Percentiles rank a stretch among this genome's conserved stretches.
Evolutionary conservation across 2,329 filamentous ascomycete genomes (phyloP).

Genomic region (Didymella exigua): DNA sequence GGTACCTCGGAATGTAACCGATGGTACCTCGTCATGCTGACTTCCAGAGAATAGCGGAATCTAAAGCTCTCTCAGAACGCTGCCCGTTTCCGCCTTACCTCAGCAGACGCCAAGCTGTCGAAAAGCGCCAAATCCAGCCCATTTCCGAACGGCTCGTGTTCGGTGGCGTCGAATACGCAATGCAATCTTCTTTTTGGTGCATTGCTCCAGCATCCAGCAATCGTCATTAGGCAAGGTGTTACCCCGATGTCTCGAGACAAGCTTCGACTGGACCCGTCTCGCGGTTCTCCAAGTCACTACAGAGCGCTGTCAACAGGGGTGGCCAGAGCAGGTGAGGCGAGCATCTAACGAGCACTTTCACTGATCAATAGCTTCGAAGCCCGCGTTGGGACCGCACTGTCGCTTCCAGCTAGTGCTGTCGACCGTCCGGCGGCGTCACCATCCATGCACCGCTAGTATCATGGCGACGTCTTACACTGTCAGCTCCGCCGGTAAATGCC

Average conservation of each 20-base stretch:
- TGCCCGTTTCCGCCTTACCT: conserved; percentile 18
- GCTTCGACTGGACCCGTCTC: background rate
- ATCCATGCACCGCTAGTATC: background rate
- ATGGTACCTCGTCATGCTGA: conserved; percentile 15
- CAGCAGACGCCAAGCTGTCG: conserved; percentile 24
- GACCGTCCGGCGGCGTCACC: background rate
- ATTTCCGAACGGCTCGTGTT: conserved; percentile 9
- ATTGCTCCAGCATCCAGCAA: background rate
- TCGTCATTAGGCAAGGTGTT: background rate
- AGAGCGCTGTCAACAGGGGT: background rate
- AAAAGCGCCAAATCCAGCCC: conserved; percentile 19
- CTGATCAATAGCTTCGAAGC: conserved; percentile 9
- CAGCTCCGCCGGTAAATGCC: background rate
- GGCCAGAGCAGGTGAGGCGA: conserved; percentile 30
- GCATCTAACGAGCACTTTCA: conserved; percentile 9
- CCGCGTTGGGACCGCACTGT: conserved; percentile 20
- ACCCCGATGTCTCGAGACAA: background rate
- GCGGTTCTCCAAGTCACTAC: background rate
- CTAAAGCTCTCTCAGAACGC: conserved; percentile 5
- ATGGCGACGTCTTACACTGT: conserved; percentile 1
- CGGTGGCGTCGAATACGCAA: conserved; percentile 10
- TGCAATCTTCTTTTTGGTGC: background rate
- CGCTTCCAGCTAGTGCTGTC: conserved; percentile 20
- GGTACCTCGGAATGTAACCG: conserved; percentile 8
- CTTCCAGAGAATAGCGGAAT: conserved; percentile 14